Evolutionary conservation across 768 basidiomycete species (phyloP), one percentile per base, ranked within the genome.

Genomic region (Hydnomerulius pinastri): DNA sequence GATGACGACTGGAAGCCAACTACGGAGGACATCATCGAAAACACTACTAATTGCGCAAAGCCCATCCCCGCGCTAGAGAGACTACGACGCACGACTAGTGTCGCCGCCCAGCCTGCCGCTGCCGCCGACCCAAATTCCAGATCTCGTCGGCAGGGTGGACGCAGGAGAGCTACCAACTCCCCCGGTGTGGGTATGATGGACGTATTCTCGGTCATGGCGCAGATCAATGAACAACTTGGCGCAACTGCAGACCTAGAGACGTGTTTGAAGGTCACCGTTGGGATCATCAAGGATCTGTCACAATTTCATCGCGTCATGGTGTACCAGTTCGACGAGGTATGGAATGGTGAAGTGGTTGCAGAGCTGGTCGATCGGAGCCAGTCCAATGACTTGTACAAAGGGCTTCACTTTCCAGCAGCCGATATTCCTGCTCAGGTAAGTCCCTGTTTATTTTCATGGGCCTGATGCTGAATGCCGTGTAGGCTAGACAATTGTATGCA

Each of bases 241-340:
- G 73, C 76, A 13, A 84, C 87, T 12, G 70, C 78, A 1, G 83
- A 87, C 56, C 63, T 92, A 49, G 80, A 86, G 17, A 73, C 73
- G 23, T 89, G 90, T 64, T 69, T 91, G 59, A 83, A 90, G 60
- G 76, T 90, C 40, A 79, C 82, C 1, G 87, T 86, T 4, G 87
- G 88, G 7, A 72, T 83, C 23, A 73, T 90, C 57, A 86, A 87
- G 68, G 88, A 93, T 63, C 63, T 93, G 51, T 87, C 87, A 12
- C 86, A 87, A 62, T 91, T 90, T 66, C 88, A 91, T 61, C 79
- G 90, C 18, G 86, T 90, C 27, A 70, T 93, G 66, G 75, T 90
- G 8, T 93, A 92, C 62, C 89, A 90, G 67, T 90, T 91, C 58
- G 87, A 91, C 66, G 85, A 88, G 59, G 48, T 64, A n/a, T 88